Conservation (phyloP, 2,329 filamentous ascomycete species). For the Fusarium metavorans region DNA sequence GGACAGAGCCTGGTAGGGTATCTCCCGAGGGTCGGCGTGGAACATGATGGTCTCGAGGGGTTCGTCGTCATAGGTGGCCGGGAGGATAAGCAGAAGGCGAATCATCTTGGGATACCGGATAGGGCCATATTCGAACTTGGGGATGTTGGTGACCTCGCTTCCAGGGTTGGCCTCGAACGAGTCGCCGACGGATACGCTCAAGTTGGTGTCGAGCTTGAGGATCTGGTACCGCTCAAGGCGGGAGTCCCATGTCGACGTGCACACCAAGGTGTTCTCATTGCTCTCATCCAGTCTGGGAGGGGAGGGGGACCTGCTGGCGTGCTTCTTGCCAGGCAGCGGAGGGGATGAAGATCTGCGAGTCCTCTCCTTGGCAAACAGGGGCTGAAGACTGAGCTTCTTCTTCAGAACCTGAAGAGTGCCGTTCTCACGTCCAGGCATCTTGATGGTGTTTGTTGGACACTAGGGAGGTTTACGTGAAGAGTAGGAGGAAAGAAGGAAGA, state of each 20-base stretch:
- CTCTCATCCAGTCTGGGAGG: conserved; percentile 11
- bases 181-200: conserved; percentile 10
- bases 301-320: conserved; percentile 3
- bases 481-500: no score
- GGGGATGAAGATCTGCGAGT: conserved; percentile 5
- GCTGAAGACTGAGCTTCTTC: conserved; percentile 18
- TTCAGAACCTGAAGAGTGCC: conserved; percentile 12
- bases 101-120: conserved; percentile 15
- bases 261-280: conserved; percentile 18
- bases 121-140: conserved; percentile 11
- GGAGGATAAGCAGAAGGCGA: conserved; percentile 10
- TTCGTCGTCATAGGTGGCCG: conserved; percentile 4
- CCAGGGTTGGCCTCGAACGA: conserved; percentile 11
- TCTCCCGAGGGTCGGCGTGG: conserved; percentile 9
- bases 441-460: neutral
- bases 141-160: conserved; percentile 10
- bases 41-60: conserved; percentile 17
- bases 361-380: conserved; percentile 15
- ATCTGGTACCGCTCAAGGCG: conserved; percentile 10
- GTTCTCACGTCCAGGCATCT: conserved; percentile 10
- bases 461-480: neutral
- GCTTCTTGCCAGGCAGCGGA: conserved; percentile 3
- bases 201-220: conserved; percentile 11
- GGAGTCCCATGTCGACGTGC: conserved; percentile 12
- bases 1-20: conserved; percentile 8